Conservation (phyloP, 176 grass and related monocot species). For the Bolboschoenus planiculmis region DNA sequence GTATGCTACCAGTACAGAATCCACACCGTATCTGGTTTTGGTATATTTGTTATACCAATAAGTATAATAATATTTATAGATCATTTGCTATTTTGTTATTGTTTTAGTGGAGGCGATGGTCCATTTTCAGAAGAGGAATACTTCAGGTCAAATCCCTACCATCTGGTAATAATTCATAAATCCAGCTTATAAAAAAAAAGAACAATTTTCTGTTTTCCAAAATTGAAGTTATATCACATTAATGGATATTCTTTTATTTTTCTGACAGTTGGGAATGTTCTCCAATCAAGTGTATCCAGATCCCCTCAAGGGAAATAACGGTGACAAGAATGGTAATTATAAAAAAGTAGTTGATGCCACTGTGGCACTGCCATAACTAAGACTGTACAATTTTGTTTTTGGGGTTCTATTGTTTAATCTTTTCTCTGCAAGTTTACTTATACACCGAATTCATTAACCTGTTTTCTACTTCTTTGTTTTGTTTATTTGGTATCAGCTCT, state of each 20-base stretch:
- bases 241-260: conserved; percentile 12
- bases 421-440: neutral
- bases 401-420: neutral
- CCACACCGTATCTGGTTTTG: conserved; percentile 16
- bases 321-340: conserved; percentile 70
- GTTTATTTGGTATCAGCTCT: conserved; percentile 56
- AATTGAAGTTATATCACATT: conserved; percentile 8
- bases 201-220: neutral
- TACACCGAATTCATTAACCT: neutral
- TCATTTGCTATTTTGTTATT: neutral
- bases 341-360: neutral
- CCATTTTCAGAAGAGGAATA: conserved; percentile 92
- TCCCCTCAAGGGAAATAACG: conserved; percentile 55
- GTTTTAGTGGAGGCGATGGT: conserved; percentile 57
- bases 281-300: conserved; percentile 97
- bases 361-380: neutral
- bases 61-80: neutral
- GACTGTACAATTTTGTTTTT: neutral
- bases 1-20: conserved; percentile 28
- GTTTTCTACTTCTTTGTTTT: neutral
- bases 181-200: neutral
- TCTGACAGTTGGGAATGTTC: conserved; percentile 76
- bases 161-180: conserved; percentile 54
- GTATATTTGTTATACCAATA: conserved; percentile 2
- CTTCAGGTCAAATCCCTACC: conserved; percentile 94